These are phyloP conservation scores for Eucalyptus cloeziana DNA, from an alignment of 345 rosid genomes.

Conservation along the genomic window DNA sequence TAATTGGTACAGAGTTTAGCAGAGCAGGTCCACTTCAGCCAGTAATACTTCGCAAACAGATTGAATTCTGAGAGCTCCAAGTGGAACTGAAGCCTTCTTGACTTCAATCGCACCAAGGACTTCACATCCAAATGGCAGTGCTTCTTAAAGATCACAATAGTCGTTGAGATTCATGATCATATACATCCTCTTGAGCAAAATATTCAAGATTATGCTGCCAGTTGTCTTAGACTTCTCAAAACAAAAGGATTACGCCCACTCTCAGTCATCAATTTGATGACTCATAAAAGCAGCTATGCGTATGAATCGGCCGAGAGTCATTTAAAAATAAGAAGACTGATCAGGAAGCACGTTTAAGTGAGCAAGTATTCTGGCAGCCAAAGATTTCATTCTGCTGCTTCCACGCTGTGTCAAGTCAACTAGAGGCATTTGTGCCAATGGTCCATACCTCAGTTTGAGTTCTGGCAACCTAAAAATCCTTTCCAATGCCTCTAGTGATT, in stretches of 20 bases:
- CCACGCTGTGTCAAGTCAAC: conserved; percentile 66
- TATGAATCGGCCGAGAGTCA: neutral
- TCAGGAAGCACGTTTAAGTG: conserved; percentile 54
- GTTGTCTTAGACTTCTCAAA: neutral
- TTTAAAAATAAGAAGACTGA: conserved; percentile 53
- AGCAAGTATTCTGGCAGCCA: conserved; percentile 56
- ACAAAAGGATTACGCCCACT: neutral
- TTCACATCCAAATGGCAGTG: neutral
- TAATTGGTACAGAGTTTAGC: neutral
- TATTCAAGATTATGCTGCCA: neutral
- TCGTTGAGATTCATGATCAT: neutral
- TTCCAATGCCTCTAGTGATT: conserved; percentile 41
- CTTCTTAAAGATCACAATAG: neutral
- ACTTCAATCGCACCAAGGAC: neutral
- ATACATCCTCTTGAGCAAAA: neutral
- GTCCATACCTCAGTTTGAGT: conserved; percentile 38
- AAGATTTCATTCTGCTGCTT: conserved; percentile 38
- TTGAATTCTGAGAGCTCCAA: neutral
- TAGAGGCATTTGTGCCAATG: conserved; percentile 45
- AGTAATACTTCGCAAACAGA: neutral
- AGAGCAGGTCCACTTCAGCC: neutral
- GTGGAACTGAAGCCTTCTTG: neutral
- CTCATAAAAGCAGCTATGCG: neutral
- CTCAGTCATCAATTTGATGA: neutral
- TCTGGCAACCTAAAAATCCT: conserved; percentile 55